These are phyloP conservation scores for Trichoderma koningii DNA, from an alignment of 2,329 filamentous ascomycete species.

Conservation along the genomic window DNA sequence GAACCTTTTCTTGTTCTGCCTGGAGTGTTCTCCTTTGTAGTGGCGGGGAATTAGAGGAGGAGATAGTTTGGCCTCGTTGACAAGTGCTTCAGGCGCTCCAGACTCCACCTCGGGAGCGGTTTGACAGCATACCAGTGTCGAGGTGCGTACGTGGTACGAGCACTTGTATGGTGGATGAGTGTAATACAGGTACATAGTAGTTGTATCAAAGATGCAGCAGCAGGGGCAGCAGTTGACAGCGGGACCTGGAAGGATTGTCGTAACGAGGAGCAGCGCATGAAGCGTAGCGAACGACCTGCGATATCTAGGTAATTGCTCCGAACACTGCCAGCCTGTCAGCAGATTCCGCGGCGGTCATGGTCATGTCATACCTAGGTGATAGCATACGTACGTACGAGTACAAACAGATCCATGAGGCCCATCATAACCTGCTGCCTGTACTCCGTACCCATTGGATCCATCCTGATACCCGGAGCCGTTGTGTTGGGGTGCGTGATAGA, in stretches of 20 bases:
- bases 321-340: not conserved
- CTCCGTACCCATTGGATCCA: not conserved
- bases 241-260: not conserved
- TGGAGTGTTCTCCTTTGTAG: not conserved
- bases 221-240: not conserved
- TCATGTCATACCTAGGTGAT: not conserved
- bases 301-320: constrained; percentile 17
- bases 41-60: constrained; percentile 11
- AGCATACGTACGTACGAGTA: not conserved
- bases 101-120: constrained; percentile 20
- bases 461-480: not conserved
- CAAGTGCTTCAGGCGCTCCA: not conserved
- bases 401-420: not conserved
- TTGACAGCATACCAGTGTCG: constrained; percentile 15
- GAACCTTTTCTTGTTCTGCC: constrained; percentile 2
- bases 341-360: not conserved
- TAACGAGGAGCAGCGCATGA: not conserved
- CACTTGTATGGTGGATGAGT: no score
- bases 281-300: constrained; percentile 5
- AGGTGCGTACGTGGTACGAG: no score
- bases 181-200: no score
- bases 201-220: not conserved
- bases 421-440: no score
- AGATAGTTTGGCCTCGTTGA: not conserved
- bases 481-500: constrained; percentile 1